phyloP scores from a whole-genome alignment of 495 filamentous ascomycete species.

The Xylaria intraflava region DNA sequence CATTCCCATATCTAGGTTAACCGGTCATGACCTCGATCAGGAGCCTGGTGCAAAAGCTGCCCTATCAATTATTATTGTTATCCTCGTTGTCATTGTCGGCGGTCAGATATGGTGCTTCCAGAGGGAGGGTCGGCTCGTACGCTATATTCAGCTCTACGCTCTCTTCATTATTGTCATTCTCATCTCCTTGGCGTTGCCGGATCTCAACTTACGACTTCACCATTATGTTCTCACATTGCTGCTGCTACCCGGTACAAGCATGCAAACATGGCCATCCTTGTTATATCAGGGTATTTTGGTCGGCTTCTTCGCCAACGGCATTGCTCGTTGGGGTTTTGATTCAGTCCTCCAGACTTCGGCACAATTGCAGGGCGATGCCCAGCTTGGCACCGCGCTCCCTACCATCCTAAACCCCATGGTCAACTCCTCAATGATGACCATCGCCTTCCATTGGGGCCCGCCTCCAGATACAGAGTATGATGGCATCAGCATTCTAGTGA shows the following conservation, averaged over 20 bases:
- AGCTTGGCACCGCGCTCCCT: constrained; percentile 64
- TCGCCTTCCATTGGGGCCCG: constrained; percentile 49
- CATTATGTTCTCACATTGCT: constrained; percentile 86
- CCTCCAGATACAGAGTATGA: constrained; percentile 58
- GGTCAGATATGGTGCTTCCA: constrained; percentile 70
- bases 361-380: constrained; percentile 62
- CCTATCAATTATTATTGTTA: constrained; percentile 57
- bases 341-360: constrained; percentile 78
- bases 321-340: constrained; percentile 90
- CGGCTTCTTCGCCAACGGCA: constrained; percentile 86
- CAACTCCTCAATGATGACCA: constrained; percentile 28
- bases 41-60: constrained; percentile 73
- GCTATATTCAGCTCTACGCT: constrained; percentile 66
- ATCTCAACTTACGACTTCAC: constrained; percentile 84
- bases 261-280: constrained; percentile 72
- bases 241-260: constrained; percentile 73
- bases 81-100: constrained; percentile 53
- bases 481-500: constrained; percentile 82
- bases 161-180: constrained; percentile 51
- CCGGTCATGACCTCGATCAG: constrained; percentile 63
- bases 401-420: constrained; percentile 47
- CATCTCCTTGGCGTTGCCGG: constrained; percentile 63
- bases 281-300: constrained; percentile 83
- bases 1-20: constrained; percentile 77
- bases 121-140: constrained; percentile 60